phyloP scores from a whole-genome alignment of 2,329 filamentous ascomycete genomes.

The Claviceps humidiphila region DNA sequence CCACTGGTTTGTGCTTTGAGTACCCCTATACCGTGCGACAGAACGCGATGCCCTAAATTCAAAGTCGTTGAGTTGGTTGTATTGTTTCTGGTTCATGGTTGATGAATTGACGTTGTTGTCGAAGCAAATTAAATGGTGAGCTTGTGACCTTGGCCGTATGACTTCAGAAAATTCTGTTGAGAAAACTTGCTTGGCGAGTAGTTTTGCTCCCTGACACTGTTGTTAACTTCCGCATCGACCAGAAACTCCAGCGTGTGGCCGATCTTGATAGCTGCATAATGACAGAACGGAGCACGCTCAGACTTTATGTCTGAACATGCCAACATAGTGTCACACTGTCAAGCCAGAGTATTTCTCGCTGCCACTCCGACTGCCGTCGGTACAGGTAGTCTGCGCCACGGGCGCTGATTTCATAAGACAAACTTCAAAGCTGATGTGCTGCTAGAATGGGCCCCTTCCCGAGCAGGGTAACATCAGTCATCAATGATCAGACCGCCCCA shows the following conservation, averaged over 20 bases:
- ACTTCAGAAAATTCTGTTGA: too few species aligned
- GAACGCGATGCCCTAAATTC: too few species aligned
- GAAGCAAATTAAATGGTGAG: too few species aligned
- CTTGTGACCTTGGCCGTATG: too few species aligned
- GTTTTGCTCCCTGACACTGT: too few species aligned
- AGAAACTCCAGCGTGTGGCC: neutral
- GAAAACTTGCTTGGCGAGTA: too few species aligned
- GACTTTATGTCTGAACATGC: slow-evolving; percentile 2
- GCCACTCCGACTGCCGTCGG: slow-evolving; percentile 1
- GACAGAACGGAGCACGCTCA: neutral
- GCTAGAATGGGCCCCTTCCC: neutral
- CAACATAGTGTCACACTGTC: slow-evolving; percentile 8
- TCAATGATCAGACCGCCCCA: neutral
- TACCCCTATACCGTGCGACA: too few species aligned
- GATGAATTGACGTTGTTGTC: too few species aligned
- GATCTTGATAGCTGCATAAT: neutral
- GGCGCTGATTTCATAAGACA: slow-evolving; percentile 6
- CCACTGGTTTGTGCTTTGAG: too few species aligned
- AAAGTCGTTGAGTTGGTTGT: too few species aligned
- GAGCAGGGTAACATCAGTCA: neutral
- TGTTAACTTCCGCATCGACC: slow-evolving; percentile 4
- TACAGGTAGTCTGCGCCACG: slow-evolving; percentile 4
- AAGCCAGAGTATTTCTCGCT: slow-evolving; percentile 7
- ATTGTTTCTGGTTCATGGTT: too few species aligned
- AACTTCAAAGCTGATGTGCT: neutral